phyloP scores from a whole-genome alignment of 108 stramenopile species.

The Cyclotella baltica region DNA sequence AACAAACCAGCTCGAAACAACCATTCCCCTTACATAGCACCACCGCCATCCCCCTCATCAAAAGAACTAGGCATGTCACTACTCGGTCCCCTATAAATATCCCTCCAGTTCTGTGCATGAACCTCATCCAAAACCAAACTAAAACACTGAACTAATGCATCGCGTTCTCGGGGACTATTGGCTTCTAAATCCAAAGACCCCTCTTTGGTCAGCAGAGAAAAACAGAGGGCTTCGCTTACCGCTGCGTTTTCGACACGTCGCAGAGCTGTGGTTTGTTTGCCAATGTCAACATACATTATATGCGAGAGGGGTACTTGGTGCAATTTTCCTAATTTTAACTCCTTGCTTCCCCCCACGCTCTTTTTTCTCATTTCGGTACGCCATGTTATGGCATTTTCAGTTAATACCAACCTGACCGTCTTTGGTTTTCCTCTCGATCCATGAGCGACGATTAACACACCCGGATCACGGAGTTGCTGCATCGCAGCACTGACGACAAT shows the following conservation, averaged over 20 bases:
- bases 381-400: slow-evolving; percentile 86
- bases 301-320: slow-evolving; percentile 86
- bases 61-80: slow-evolving; percentile 87
- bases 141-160: slow-evolving; percentile 87
- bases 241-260: slow-evolving; percentile 84
- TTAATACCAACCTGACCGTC: slow-evolving; percentile 79
- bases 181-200: slow-evolving; percentile 86
- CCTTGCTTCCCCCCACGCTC: slow-evolving; percentile 29
- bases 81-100: slow-evolving; percentile 85
- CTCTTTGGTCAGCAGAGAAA: slow-evolving; percentile 87
- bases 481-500: slow-evolving; percentile 52
- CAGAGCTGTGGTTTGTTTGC: slow-evolving; percentile 87
- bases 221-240: slow-evolving; percentile 78
- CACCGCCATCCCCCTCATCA: slow-evolving; percentile 21
- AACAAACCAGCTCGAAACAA: too few species aligned
- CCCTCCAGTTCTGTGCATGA: slow-evolving; percentile 91
- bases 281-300: slow-evolving; percentile 91
- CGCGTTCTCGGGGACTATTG: slow-evolving; percentile 77
- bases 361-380: slow-evolving; percentile 85
- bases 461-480: slow-evolving; percentile 78
- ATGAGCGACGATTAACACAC: slow-evolving; percentile 82
- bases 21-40: too few species aligned
- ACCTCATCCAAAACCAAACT: slow-evolving; percentile 87
- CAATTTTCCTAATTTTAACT: slow-evolving; percentile 79
- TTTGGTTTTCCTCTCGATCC: slow-evolving; percentile 87